These are phyloP conservation scores for Amanita pseudoporphyria DNA, from an alignment of 768 basidiomycete genomes.

Conservation along the genomic window DNA sequence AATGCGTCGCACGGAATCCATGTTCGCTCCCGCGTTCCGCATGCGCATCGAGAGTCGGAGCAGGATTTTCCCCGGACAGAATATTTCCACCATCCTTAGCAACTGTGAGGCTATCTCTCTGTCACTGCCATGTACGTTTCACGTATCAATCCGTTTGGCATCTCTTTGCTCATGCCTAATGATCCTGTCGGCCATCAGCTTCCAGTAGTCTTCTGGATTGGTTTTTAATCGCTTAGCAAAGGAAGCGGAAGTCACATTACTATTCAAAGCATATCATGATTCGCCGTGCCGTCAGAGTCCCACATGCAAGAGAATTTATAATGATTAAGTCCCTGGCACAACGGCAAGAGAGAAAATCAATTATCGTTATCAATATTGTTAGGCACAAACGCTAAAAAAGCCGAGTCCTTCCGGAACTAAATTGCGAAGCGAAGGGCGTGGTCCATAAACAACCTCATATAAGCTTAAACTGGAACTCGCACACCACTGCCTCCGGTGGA, in stretches of 20 bases:
- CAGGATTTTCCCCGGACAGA: not conserved
- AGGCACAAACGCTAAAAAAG: conserved; percentile 1
- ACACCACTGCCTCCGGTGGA: too few species aligned
- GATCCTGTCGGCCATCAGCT: not conserved
- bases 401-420: not conserved
- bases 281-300: not conserved
- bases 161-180: too few species aligned
- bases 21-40: too few species aligned
- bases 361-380: not conserved
- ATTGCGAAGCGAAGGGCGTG: not conserved
- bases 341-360: not conserved
- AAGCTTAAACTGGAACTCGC: not conserved
- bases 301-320: not conserved
- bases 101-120: too few species aligned
- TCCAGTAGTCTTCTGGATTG: not conserved
- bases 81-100: not conserved
- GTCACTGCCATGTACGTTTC: too few species aligned
- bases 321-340: not conserved
- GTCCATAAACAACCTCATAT: not conserved
- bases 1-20: not conserved
- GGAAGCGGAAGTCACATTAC: not conserved
- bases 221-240: not conserved
- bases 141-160: too few species aligned
- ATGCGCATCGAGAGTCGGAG: too few species aligned
- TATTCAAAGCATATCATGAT: not conserved